A percentile compares a stretch with the other conserved stretches of the same genome.
These are phyloP conservation scores for Thinopyrum elongatum DNA, from an alignment of 176 grass and related monocot genomes.

Conservation along the genomic window DNA sequence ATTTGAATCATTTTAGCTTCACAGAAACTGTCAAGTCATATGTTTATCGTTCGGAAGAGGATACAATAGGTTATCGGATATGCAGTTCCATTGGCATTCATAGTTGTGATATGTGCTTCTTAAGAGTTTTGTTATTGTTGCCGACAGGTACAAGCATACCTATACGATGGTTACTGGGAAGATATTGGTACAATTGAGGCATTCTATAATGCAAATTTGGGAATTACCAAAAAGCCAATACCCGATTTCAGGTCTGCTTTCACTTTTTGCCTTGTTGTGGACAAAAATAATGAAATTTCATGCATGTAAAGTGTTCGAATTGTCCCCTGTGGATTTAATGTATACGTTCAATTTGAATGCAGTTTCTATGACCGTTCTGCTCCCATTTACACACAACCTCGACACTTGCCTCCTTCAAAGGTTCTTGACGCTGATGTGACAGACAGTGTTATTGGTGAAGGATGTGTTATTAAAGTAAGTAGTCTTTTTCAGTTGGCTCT, in stretches of 20 bases:
- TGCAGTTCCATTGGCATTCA: not conserved
- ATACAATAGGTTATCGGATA: not conserved
- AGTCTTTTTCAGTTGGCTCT: not conserved
- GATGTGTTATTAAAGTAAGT: constrained; percentile 96
- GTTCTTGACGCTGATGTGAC: constrained; percentile 92
- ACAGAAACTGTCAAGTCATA: not conserved
- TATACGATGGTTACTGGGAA: constrained; percentile 99
- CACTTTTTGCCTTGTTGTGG: not conserved
- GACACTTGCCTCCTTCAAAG: constrained; percentile 96
- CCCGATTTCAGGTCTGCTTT: constrained; percentile 89
- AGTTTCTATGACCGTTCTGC: constrained; percentile 98
- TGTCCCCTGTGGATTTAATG: constrained; percentile 15
- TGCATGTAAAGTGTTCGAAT: constrained; percentile 14
- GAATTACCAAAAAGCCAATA: constrained; percentile 92
- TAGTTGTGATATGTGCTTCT: not conserved
- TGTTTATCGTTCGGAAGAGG: not conserved
- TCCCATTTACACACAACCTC: constrained; percentile 95
- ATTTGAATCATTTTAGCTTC: constrained; percentile 12
- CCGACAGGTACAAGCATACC: constrained; percentile 85
- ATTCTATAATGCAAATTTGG: constrained; percentile 91
- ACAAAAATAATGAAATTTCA: not conserved
- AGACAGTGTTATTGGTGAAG: constrained; percentile 96
- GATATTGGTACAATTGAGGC: constrained; percentile 94
- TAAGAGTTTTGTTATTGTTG: not conserved
- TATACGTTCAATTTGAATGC: constrained; percentile 37